Evolutionary conservation across 164 flowering plant species (phyloP).

Genomic region (Brasenia schreberi): DNA sequence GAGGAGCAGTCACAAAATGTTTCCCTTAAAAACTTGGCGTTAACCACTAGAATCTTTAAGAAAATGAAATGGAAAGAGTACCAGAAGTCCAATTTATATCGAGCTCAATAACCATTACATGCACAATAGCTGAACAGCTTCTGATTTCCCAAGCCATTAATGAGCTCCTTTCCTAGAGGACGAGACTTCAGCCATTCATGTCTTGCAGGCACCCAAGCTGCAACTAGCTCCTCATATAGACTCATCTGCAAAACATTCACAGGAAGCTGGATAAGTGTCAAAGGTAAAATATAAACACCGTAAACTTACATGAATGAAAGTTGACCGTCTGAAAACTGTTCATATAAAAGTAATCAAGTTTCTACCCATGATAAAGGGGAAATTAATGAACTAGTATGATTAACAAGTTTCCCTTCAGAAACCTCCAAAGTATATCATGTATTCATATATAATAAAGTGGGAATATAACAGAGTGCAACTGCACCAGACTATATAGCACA

Average conservation of each 20-base stretch:
- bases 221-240: constrained; percentile 93
- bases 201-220: constrained; percentile 98
- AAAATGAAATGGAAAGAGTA: too few species aligned
- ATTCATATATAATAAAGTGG: too few species aligned
- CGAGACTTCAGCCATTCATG: constrained; percentile 80
- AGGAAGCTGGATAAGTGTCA: not conserved
- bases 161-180: constrained; percentile 66
- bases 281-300: not conserved
- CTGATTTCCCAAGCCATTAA: constrained; percentile 58
- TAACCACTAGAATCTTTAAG: not conserved
- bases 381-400: not conserved
- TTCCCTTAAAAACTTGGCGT: not conserved
- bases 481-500: too few species aligned
- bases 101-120: constrained; percentile 24
- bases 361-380: too few species aligned
- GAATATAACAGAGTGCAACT: too few species aligned
- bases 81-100: not conserved
- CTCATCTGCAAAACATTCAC: constrained; percentile 58
- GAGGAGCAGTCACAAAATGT: not conserved
- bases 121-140: constrained; percentile 92
- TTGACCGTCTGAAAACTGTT: not conserved
- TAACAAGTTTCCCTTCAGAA: not conserved
- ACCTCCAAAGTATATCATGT: not conserved
- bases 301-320: not conserved
- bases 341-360: too few species aligned